A percentile compares a stretch with the other conserved stretches of the same genome.
Evolutionary conservation across 768 basidiomycete species (phyloP).

Genomic region (Calocybe gangraenosa): DNA sequence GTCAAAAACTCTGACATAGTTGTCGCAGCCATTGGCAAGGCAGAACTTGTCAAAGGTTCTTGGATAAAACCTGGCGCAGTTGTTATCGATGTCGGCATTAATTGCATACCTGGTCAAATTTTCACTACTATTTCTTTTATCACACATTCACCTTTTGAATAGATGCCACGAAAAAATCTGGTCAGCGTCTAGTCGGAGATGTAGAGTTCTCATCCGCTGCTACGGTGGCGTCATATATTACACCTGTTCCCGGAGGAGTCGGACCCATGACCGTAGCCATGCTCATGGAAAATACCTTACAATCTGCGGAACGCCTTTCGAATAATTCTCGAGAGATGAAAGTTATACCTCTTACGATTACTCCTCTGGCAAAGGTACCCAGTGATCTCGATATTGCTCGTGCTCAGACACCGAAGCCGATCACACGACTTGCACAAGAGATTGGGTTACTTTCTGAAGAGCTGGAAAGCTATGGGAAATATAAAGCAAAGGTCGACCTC

Average conservation of each 20-base stretch:
- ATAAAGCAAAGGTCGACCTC: slow-evolving; percentile 96
- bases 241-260: slow-evolving; percentile 97
- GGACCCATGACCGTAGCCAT: slow-evolving; percentile 99
- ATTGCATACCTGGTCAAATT: slow-evolving; percentile 77
- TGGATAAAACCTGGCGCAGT: slow-evolving; percentile 96
- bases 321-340: slow-evolving; percentile 61
- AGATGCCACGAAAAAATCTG: slow-evolving; percentile 92
- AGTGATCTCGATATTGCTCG: slow-evolving; percentile 96
- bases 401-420: slow-evolving; percentile 89
- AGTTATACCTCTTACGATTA: slow-evolving; percentile 75
- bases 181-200: slow-evolving; percentile 94
- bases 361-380: slow-evolving; percentile 83
- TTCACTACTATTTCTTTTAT: neutral
- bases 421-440: slow-evolving; percentile 80
- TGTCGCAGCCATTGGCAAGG: slow-evolving; percentile 93
- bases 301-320: slow-evolving; percentile 80
- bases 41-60: slow-evolving; percentile 85
- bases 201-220: slow-evolving; percentile 83
- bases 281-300: slow-evolving; percentile 92
- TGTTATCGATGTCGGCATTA: slow-evolving; percentile 98
- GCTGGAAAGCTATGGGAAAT: slow-evolving; percentile 90
- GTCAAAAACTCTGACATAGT: slow-evolving; percentile 86
- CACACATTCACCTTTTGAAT: neutral
- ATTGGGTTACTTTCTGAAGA: slow-evolving; percentile 85
- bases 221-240: slow-evolving; percentile 81